Evolutionary conservation across 352 stramenopile genomes (phyloP), one percentile per base, ranked within the genome.

Genomic region (Phytophthora podocarpi): DNA sequence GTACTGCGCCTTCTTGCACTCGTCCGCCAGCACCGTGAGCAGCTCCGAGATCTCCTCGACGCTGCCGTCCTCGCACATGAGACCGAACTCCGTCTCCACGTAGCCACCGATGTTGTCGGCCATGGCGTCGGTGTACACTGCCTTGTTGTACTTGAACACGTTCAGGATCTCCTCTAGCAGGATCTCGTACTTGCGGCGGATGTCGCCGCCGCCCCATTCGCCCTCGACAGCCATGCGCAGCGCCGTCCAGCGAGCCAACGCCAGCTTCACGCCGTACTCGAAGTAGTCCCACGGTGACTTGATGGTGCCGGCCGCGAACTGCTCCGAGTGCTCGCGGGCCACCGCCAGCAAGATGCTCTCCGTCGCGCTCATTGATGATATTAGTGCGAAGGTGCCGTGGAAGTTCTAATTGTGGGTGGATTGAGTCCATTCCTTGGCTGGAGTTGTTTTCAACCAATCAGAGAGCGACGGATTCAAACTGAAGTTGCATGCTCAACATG

Each of bases 271-370:
- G 50, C 78, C 76, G 62, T 92, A 91, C 67, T 92, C 85, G 53
- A 94, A 94, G 58, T 89, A 89, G 39, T 91, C 82, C 85, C 85
- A 94, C 65, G 73, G 85, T 11, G 69, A 85, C 64, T 89, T 87
- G 59, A 87, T 82, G n/a, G 75, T 74, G 45, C 74, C 74, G 24
- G 51, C 72, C 32, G 53, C 45, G 54, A 86, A 89, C 39, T 73
- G 52, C 54, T 78, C 59, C 45, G 78, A 82, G 57, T 91, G 77
- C 51, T 81, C 78, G 21, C 57, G 80, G 53, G 80, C 78, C 31
- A 84, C 67, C 24, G 68, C 54, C 49, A 91, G 32, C 37, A 91
- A 55, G 51, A 91, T 76, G 64, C 51, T 82, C 49, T 87, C 72
- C 23, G 59, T 74, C 36, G 34, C 74, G 54, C 68, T 89, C 59